Conservation (phyloP, 768 basidiomycete genomes). For the Lyophyllum shimeji region DNA sequence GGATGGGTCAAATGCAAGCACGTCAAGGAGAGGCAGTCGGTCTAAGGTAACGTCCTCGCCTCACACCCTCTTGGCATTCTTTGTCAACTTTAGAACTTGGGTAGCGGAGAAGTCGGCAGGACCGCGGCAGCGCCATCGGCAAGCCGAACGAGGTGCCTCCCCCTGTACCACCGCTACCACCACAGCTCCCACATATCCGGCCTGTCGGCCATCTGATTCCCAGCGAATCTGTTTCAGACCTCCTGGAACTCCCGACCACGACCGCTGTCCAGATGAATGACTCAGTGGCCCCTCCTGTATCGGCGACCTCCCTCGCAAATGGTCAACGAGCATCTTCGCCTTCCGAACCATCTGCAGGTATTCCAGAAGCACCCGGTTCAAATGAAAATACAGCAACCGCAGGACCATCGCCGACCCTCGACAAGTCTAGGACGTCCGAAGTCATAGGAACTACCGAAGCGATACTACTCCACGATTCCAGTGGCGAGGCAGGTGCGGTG, state of each 20-base stretch:
- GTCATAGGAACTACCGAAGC: not conserved
- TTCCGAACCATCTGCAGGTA: not conserved
- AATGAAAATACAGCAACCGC: not conserved
- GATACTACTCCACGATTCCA: too few species aligned
- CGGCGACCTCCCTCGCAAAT: not conserved
- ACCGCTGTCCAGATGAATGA: not conserved
- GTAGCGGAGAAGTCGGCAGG: not conserved
- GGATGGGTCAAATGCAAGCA: conserved; percentile 14
- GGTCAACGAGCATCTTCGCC: not conserved
- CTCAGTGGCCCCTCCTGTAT: not conserved
- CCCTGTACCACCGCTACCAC: not conserved
- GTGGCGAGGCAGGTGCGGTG: too few species aligned
- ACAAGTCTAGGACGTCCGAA: not conserved
- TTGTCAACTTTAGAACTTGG: not conserved
- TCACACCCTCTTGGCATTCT: not conserved
- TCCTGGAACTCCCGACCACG: not conserved
- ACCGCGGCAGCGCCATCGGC: not conserved
- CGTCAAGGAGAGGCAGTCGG: not conserved
- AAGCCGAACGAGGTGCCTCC: not conserved
- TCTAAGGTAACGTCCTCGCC: not conserved
- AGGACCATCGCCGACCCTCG: not conserved
- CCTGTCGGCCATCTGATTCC: conserved; percentile 1
- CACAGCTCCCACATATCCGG: not conserved
- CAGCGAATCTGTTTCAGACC: conserved; percentile 2
- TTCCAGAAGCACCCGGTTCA: not conserved